Evolutionary conservation across 805 yeast species (phyloP), one percentile per base, ranked within the genome.

Genomic region (Candida michaelii): DNA sequence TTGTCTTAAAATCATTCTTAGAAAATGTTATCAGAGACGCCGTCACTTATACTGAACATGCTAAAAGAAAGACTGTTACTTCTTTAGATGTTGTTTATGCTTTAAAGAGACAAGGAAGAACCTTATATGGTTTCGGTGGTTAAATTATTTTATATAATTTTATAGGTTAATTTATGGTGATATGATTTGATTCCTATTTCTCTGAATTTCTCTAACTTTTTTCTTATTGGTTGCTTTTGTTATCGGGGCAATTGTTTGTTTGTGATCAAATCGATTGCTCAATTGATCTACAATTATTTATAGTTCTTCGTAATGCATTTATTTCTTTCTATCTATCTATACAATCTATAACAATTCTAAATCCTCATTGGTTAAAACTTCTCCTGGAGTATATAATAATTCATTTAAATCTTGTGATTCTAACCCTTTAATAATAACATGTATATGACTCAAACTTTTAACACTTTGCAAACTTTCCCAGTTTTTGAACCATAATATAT

Each of bases 111-210:
- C 97, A 93, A 82, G 99, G 99, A 69, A 87, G 98, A 80, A 93
- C 98, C 77, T 84, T 93, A 73, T 91, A 91, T 73, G 98, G 98
- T 90, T 93, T 91, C 86, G 98, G 98, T 80, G 97, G 97, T 84
- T 91, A 84, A 81, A 24, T 17, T 27, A 16, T 25, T 34, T 42
- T 27, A 30, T 40, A 27, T 29, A 17, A 25, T 12, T 27, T 40
- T 18, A 21, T 41, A 30, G 38, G 24, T 32, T 40, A 40, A 38
- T 39, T 27, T 34, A 34, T 33, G 39, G 43, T 34, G 43, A 40
- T 40, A 34, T 34, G 37, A 34, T 34, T 27, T 16, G 39, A 40
- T 33, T 25, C n/a, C 13, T 5, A 17, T 16, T 32, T 39, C 9
- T 38, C 30, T 24, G 5, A n/a, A 18, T 30, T 17, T 23, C 18